Evolutionary conservation across 78 protist genomes (phyloP).

Genomic region (slime mould (Dictyostelium discoideum)): DNA sequence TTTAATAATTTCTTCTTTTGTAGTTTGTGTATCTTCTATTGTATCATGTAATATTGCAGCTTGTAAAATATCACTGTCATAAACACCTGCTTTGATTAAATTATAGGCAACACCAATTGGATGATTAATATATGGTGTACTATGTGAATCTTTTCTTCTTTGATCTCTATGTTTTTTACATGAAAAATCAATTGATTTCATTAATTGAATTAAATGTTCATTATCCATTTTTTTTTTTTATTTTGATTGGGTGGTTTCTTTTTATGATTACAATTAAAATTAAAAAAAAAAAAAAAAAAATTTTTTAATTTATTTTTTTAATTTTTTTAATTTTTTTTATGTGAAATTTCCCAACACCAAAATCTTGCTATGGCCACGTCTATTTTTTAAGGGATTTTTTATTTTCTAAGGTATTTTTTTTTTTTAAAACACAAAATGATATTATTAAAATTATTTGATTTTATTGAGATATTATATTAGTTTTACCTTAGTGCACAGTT

Average conservation of each 20-base stretch:
- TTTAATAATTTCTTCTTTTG: conserved; percentile 18
- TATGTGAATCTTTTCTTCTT: conserved; percentile 63
- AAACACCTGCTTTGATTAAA: conserved; percentile 15
- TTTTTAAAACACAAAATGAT: no score
- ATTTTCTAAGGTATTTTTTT: no score
- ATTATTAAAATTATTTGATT: no score
- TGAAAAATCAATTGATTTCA: conserved; percentile 49
- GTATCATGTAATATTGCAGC: conserved; percentile 81
- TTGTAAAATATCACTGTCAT: conserved; percentile 29
- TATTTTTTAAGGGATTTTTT: no score
- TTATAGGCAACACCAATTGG: conserved; percentile 63
- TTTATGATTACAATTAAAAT: neutral
- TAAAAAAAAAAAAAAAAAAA: no score
- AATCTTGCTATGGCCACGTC: no score
- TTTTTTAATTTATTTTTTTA: neutral
- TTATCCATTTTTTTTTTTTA: conserved; percentile 8
- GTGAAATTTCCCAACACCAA: neutral
- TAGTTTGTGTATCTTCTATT: conserved; percentile 59
- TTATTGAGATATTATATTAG: no score
- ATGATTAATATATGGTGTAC: conserved; percentile 74
- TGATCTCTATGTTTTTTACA: conserved; percentile 69
- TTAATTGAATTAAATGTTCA: neutral
- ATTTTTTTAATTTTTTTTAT: neutral
- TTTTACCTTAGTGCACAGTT: no score
- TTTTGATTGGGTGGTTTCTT: neutral